Base-by-base conservation (phyloP, 2,329 filamentous ascomycete genomes). In the Exophiala oligosperma region DNA sequence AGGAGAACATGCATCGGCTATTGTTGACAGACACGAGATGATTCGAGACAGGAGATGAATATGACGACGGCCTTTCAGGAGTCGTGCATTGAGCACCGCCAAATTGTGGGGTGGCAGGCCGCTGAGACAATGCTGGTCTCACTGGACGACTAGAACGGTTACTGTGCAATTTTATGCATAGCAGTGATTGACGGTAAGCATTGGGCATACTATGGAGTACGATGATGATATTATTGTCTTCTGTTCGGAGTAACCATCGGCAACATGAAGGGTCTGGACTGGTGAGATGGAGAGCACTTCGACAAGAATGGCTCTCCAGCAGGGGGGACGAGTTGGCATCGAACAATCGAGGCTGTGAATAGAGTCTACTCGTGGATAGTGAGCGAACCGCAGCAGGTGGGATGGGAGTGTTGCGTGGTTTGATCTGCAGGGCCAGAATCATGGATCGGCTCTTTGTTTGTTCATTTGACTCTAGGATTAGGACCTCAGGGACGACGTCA, bases 41-140 rank as follows among this genome's bases (percentile, higher is more conserved):
- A 29, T 57, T 43, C 52, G 37, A 57, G 54, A 55, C 51, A 57
- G 57, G 51, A 60, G 54, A 62, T 60, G 56, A 57, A 28, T 38
- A 35, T 48, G 26, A 38, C 24, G 35, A 57, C 24, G 17, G 17
- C 17, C 17, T 37, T 43, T 49, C 54, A 57, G 54, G 54, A 57
- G 54, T 47, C 49, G 54, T 57, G 54, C 49, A 57, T 52, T 56
- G 54, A 56, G 46, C 52, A 32, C 41, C 52, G 8, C n/a, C 37
- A 37, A 49, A 35, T 35, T 47, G 61, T 63, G 61, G 57, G 60
- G 57, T 56, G 48, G 5, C 14, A 23, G 40, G 14, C 46, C 51
- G 52, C 58, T 61, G 61, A 63, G 58, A 60, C 61, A 60, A 24
- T 52, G 23, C 51, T 38, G 46, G 58, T 61, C 46, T 59, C 57